Evolutionary conservation across 495 filamentous ascomycete genomes (phyloP), one percentile per base, ranked within the genome.

Genomic region (Podospora pseudocomata): DNA sequence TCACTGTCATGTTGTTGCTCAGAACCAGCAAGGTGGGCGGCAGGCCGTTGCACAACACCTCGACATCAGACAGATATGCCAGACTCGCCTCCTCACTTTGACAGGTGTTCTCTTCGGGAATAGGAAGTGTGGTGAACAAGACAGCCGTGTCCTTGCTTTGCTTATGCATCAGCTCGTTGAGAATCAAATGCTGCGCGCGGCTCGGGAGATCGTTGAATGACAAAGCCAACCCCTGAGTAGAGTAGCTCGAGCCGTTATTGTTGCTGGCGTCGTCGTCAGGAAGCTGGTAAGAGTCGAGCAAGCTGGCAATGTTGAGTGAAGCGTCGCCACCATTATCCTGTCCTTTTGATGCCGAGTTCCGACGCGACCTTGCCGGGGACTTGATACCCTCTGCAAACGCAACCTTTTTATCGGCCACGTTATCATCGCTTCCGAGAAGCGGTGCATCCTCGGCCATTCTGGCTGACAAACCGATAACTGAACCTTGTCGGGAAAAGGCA

Each of bases 1-100:
- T 95, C 63, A 95, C 92, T 16, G 91, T 94, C 90, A 96, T 91
- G 69, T 90, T 93, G 79, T 95, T 96, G 74, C 90, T 92, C 79
- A 95, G 86, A n/a, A 96, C 90, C 70, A 95, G 70, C 39, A 96
- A 74, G 62, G 88, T 84, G 11, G 92, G 90, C 59, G 91, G 89
- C 64, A 88, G 76, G 2, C 83, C 88, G 70, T 88, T 82, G 76
- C 87, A 92, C 65, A 91, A 77, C 54, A 94, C 87, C 73, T 94
- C 91, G 64, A 96, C 81, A 75, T 94, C 91, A 66, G 82, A 86
- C 53, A 96, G 77, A 78, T 93, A 96, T 44, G 84, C 84, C 49
- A 89, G 72, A 75, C 90, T 91, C 3, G 88, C 87, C 65, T 85
- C 83, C 72, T 91, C 89, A 66, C 86, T 90, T 65, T 85, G 79